These are phyloP conservation scores for Lactarius evosmus DNA, from an alignment of 768 basidiomycete genomes.

Conservation along the genomic window DNA sequence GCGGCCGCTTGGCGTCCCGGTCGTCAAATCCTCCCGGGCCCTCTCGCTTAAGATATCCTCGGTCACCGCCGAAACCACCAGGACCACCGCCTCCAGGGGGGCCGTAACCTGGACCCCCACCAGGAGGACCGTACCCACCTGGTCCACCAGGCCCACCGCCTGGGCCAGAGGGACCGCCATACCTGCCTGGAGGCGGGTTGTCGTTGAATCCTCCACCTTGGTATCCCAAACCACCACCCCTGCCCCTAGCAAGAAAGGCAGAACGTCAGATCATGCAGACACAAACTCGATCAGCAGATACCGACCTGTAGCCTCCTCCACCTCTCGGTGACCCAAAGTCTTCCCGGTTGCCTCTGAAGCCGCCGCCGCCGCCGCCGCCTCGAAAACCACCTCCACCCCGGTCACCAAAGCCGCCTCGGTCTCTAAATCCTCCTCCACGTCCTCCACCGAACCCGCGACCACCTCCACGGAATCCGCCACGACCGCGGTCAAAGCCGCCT, in stretches of 20 bases:
- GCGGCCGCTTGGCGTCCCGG: constrained; percentile 75
- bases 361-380: constrained; percentile 31
- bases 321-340: constrained; percentile 29
- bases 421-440: constrained; percentile 34
- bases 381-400: constrained; percentile 29
- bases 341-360: constrained; percentile 33
- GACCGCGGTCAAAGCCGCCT: constrained; percentile 36
- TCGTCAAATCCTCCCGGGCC: constrained; percentile 73
- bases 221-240: constrained; percentile 30
- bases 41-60: constrained; percentile 68
- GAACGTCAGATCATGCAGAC: neutral
- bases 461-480: constrained; percentile 32
- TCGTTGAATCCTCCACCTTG: constrained; percentile 28
- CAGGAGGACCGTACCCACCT: constrained; percentile 43
- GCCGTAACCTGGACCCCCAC: constrained; percentile 34
- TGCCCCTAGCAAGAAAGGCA: constrained; percentile 14
- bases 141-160: constrained; percentile 45
- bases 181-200: constrained; percentile 43
- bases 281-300: neutral
- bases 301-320: constrained; percentile 33
- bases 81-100: constrained; percentile 35
- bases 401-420: constrained; percentile 33
- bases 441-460: constrained; percentile 35
- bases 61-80: constrained; percentile 43
- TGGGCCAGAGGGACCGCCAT: constrained; percentile 36